Evolutionary conservation across 306 rosid species (phyloP), one percentile per base, ranked within the genome.

Genomic region (Acacia melanoxylon): DNA sequence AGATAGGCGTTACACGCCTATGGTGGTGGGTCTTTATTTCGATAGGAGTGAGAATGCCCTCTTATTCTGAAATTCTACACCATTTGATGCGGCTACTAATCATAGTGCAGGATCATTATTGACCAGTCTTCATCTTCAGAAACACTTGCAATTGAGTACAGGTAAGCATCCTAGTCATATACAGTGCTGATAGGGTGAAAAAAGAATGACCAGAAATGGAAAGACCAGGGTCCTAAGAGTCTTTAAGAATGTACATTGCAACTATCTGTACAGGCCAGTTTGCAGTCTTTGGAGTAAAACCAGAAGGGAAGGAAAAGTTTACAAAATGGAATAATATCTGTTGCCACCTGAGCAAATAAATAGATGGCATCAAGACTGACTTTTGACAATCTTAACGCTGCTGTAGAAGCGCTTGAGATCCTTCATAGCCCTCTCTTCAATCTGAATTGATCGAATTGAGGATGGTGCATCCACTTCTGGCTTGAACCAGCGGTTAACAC

Each of bases 381-480:
- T 95, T 79, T 84, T 92, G 69, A 92, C 94, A 80, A 95, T 89
- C 90, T 91, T 92, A 78, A 93, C 99, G 35, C 90, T 88, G 86
- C 83, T 89, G 80, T 95, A 95, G 92, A 95, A 91, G 81, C 98
- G 99, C 89, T 89, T 91, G 72, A 95, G 98, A 79, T 95, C 99
- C 89, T 93, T 95, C 84, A 95, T 93, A n/a, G 98, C 99, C 88
- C 89, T 92, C 83, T 95, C 98, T 87, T 95, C 98, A 1, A 92
- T 93, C 90, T 95, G 99, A 82, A 95, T 95, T 2, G 97, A 92
- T n/a, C 98, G 94, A 48, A 95, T 81, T 4, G 99, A 88, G 15
- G 99, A 95, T n/a, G 97, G 97, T 12, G 89, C 5, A 24, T 92
- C 97, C 54, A 79, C 87, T 82, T 93, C 99, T 0, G 98, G 98